Conservation (phyloP, 345 rosid genomes). For the Populus alba region DNA sequence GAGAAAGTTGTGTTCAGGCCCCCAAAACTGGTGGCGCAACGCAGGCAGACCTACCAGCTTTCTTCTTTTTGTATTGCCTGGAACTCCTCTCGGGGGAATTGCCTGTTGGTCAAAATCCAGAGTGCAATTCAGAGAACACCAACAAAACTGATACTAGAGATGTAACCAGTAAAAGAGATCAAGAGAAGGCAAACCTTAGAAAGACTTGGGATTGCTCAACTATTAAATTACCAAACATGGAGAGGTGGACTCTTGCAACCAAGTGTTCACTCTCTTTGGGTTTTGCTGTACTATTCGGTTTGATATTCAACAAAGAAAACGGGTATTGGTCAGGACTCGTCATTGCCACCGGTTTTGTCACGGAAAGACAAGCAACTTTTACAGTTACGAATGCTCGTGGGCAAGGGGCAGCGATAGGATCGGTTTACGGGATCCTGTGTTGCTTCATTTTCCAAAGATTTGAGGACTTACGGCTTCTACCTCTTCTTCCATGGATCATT, state of each 20-base stretch:
- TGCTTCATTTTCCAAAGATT: slow-evolving; percentile 39
- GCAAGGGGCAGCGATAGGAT: slow-evolving; percentile 76
- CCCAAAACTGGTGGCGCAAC: slow-evolving; percentile 29
- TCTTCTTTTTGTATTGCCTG: slow-evolving; percentile 54
- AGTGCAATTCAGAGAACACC: background rate
- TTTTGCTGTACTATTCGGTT: slow-evolving; percentile 58
- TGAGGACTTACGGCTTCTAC: slow-evolving; percentile 43
- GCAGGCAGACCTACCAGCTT: slow-evolving; percentile 38
- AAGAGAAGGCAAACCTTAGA: background rate
- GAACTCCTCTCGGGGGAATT: slow-evolving; percentile 45
- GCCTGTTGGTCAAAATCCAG: slow-evolving; percentile 13
- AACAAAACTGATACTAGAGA: slow-evolving; percentile 10
- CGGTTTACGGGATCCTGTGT: slow-evolving; percentile 61
- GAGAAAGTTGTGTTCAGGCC: slow-evolving; percentile 14
- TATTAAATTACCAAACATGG: slow-evolving; percentile 9
- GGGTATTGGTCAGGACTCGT: slow-evolving; percentile 82
- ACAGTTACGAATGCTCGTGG: slow-evolving; percentile 57
- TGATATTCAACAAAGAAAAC: slow-evolving; percentile 44
- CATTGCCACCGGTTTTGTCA: slow-evolving; percentile 59
- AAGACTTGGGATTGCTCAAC: slow-evolving; percentile 6
- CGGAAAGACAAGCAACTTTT: slow-evolving; percentile 55
- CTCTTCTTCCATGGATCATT: slow-evolving; percentile 63
- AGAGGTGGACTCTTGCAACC: slow-evolving; percentile 47
- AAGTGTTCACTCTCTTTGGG: slow-evolving; percentile 65
- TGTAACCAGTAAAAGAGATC: slow-evolving; percentile 6